These are phyloP conservation scores for Populus hybrid DNA, from an alignment of 441 rosid genomes.

Conservation along the genomic window DNA sequence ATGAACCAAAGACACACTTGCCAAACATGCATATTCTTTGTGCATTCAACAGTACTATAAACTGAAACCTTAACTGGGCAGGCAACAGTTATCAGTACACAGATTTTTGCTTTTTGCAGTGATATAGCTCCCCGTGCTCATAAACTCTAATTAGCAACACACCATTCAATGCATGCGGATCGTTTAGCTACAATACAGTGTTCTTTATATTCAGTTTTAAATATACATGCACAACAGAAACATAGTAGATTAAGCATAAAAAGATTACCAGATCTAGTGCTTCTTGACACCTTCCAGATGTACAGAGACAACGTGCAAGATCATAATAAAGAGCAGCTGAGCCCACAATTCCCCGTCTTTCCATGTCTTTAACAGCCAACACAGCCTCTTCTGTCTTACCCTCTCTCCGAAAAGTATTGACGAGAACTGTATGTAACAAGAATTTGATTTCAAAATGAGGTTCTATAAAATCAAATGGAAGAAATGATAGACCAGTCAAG, in stretches of 20 bases:
- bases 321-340: constrained; percentile 96
- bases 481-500: constrained; percentile 14
- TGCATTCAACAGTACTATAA: too few relatives aligned
- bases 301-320: constrained; percentile 92
- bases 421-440: constrained; percentile 56
- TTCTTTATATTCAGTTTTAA: not conserved
- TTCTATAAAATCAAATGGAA: constrained; percentile 6
- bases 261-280: constrained; percentile 64
- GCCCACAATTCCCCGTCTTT: constrained; percentile 86
- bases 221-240: not conserved
- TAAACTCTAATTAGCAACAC: not conserved
- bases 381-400: constrained; percentile 78
- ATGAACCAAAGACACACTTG: too few relatives aligned
- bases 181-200: not conserved
- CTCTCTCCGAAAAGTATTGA: constrained; percentile 83
- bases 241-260: not conserved
- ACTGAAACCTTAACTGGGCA: too few relatives aligned
- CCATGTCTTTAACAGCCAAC: constrained; percentile 72
- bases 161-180: not conserved
- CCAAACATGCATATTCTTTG: too few relatives aligned
- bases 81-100: too few relatives aligned
- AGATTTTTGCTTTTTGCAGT: too few relatives aligned
- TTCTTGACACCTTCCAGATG: constrained; percentile 84
- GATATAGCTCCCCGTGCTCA: too few relatives aligned
- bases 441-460: constrained; percentile 17